Percentiles rank a stretch among this genome's conserved stretches.
Evolutionary conservation across 495 filamentous ascomycete species (phyloP).

Genomic region (Podospora didyma): DNA sequence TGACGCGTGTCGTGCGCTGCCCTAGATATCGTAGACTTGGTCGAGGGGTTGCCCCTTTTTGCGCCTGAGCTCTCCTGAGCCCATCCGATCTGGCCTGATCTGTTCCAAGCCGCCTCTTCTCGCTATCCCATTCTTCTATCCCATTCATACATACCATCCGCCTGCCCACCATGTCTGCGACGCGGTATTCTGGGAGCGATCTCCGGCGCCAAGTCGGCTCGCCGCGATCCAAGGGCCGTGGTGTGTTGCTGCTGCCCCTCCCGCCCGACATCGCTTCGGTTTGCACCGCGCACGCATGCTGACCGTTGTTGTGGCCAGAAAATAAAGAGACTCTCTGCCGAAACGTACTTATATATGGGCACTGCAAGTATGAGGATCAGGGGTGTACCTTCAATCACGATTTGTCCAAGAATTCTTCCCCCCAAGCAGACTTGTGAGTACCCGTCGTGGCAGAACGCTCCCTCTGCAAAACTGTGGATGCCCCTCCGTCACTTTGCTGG

Average conservation of each 20-base stretch:
- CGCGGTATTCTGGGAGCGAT: slow-evolving; percentile 39
- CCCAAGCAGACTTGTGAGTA: slow-evolving; percentile 59
- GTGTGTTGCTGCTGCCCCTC: slow-evolving; percentile 26
- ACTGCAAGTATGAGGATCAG: slow-evolving; percentile 88
- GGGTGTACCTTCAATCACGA: slow-evolving; percentile 92
- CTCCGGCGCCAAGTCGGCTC: slow-evolving; percentile 47
- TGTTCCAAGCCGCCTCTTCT: too few species aligned
- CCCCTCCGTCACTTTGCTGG: not conserved
- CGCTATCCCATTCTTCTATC: too few species aligned
- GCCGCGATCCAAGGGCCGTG: slow-evolving; percentile 48
- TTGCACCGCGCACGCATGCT: slow-evolving; percentile 6
- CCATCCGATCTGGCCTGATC: too few species aligned
- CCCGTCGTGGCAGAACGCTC: too few species aligned
- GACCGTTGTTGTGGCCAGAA: slow-evolving; percentile 22
- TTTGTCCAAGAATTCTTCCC: slow-evolving; percentile 50
- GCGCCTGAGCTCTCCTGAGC: slow-evolving; percentile 7
- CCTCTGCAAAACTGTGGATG: not conserved
- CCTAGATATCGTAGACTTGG: slow-evolving; percentile 28
- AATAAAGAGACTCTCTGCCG: slow-evolving; percentile 86
- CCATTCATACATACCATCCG: too few species aligned
- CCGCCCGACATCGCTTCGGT: slow-evolving; percentile 4
- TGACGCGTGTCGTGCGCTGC: slow-evolving; percentile 6
- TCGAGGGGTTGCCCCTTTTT: slow-evolving; percentile 15
- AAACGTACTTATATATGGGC: slow-evolving; percentile 90
- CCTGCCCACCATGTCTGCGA: slow-evolving; percentile 38